phyloP scores from a whole-genome alignment of 208 protist genomes.

The Leptomonas seymouri region DNA sequence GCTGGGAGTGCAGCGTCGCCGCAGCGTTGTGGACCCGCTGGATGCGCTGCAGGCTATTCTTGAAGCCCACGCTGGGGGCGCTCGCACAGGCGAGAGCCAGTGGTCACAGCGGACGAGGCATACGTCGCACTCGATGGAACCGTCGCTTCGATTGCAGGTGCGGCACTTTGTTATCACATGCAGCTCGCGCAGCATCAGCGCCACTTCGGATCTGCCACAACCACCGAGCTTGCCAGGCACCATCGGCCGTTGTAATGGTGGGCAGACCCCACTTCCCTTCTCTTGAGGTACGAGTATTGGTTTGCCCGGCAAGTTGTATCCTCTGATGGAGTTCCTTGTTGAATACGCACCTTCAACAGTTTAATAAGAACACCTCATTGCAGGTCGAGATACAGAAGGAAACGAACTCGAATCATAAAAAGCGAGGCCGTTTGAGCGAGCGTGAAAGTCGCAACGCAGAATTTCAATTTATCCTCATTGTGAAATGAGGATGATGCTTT shows the following conservation, averaged over 20 bases:
- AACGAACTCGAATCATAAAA: too few relatives aligned
- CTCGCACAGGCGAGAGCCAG: too few relatives aligned
- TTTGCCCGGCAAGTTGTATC: neutral
- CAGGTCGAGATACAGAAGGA: too few relatives aligned
- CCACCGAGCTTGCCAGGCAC: neutral
- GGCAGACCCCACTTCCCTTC: too few relatives aligned
- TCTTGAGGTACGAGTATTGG: neutral
- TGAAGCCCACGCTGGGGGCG: constrained; percentile 8
- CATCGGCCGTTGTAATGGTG: neutral
- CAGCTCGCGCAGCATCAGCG: constrained; percentile 72
- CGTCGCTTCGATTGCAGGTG: constrained; percentile 59
- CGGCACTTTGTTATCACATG: constrained; percentile 82
- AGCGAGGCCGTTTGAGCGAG: too few relatives aligned
- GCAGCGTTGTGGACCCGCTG: constrained; percentile 48
- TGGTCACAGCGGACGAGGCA: neutral
- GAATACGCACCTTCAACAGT: too few relatives aligned
- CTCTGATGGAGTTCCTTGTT: neutral
- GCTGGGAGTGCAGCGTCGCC: constrained; percentile 44
- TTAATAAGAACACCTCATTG: too few relatives aligned
- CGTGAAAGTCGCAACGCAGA: too few relatives aligned
- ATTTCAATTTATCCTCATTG: too few relatives aligned
- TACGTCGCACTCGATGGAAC: neutral
- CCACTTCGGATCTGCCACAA: neutral
- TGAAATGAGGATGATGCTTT: too few relatives aligned
- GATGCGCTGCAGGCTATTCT: constrained; percentile 54